Evolutionary conservation across 108 stramenopile species (phyloP), one percentile per base, ranked within the genome.

Genomic region (Chaetoceros tenuissimus): DNA sequence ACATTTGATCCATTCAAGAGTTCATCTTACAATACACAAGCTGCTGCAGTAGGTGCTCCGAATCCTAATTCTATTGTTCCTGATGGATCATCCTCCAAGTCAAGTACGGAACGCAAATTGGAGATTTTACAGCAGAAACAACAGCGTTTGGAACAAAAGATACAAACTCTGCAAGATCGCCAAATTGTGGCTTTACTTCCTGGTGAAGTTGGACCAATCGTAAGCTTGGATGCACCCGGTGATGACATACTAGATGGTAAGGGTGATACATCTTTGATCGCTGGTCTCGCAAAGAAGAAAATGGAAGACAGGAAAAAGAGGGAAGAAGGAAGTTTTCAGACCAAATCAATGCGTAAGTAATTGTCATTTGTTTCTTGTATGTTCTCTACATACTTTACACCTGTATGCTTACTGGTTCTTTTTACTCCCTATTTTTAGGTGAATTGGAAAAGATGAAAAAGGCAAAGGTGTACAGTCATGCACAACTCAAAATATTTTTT

Each of bases 291-390:
- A 56, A 84, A 70, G 49, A 50, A 65, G 72, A 51, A 57, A 27
- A 64, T 58, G 53, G 67, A 64, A 55, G 69, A 73, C 57, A 76
- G 59, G 70, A 89, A 69, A 64, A 85, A 66, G 69, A 49, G 71
- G 29, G 77, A 80, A 53, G 73, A 77, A 40, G 74, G 77, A 7
- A 83, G 85, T 18, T 85, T 91, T 40, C 83, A 83, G 8, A 91
- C 89, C 56, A 85, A 83, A 62, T 83, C 85, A 20, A 91, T 91
- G 89, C 73, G 89, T 27, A 85, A 40, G 34, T 40, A 10, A 5
- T 40, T 40, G 5, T 13, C 13, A 40, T 40, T 40, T 40, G 34
- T 10, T 24, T 10, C 5, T 10, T 26, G 5, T 24, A 8, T 51
- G 16, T 24, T 10, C 8, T 51, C 16, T 26, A 16, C 25, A 10